Evolutionary conservation across 1,284 basidiomycete genomes (phyloP).

Genomic region (Irpex sp.): DNA sequence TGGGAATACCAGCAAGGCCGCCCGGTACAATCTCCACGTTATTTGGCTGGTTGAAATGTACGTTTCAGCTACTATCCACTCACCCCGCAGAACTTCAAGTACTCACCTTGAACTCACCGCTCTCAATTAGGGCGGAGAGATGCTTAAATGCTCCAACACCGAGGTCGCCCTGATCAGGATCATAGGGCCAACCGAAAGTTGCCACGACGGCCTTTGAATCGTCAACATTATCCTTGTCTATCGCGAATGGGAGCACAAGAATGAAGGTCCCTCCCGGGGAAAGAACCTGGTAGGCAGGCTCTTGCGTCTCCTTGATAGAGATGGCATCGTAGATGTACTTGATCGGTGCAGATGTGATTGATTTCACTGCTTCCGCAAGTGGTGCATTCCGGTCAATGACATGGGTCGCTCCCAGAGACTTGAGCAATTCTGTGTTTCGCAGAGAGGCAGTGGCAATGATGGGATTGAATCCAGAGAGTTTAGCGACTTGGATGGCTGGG

Average conservation of each 20-base stretch:
- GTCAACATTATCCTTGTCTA: conserved; percentile 5
- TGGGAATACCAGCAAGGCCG: conserved; percentile 26
- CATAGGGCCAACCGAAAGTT: conserved; percentile 4
- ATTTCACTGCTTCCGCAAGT: conserved; percentile 4
- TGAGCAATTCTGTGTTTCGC: conserved; percentile 39
- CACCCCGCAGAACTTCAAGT: too few species aligned
- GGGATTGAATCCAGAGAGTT: conserved; percentile 47
- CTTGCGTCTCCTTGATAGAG: conserved; percentile 12
- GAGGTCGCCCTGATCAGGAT: background rate
- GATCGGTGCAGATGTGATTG: conserved; percentile 26
- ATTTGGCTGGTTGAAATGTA: background rate
- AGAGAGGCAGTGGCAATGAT: conserved; percentile 52
- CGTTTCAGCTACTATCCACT: background rate
- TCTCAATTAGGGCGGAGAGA: background rate
- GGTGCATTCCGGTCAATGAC: conserved; percentile 42
- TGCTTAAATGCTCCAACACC: background rate
- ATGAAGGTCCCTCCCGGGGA: conserved; percentile 17
- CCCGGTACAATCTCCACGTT: conserved; percentile 24
- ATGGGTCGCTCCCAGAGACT: conserved; percentile 49
- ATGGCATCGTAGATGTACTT: conserved; percentile 37
- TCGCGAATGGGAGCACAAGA: background rate
- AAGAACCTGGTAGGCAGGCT: conserved; percentile 11
- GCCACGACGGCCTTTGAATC: conserved; percentile 4
- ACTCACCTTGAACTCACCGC: background rate
- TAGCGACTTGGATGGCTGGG: conserved; percentile 51